Percentiles rank a stretch among this genome's conserved stretches.
Conservation (phyloP, 2,329 filamentous ascomycete species). For the Mycosphaerella arachidis region DNA sequence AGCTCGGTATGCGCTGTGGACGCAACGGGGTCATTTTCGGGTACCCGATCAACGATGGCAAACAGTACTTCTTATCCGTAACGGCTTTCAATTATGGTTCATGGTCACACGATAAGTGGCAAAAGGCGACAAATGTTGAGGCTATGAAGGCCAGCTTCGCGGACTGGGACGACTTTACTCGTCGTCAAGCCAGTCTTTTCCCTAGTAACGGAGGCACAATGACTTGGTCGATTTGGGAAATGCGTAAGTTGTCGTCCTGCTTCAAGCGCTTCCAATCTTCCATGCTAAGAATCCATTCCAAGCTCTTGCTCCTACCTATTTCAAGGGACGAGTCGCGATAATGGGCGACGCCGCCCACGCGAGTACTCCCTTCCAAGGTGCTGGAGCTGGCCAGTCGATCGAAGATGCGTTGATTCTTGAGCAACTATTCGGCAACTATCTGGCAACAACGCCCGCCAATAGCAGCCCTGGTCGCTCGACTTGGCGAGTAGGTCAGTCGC, state of each 20-base stretch:
- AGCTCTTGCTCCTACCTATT: constrained; percentile 39
- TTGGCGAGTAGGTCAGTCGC: neutral
- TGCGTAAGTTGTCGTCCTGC: constrained; percentile 22
- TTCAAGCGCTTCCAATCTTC: constrained; percentile 33
- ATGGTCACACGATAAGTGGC: constrained; percentile 38
- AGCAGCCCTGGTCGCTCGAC: too few relatives aligned
- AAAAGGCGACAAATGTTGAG: constrained; percentile 18
- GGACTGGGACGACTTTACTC: constrained; percentile 24
- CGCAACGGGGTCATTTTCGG: constrained; percentile 16
- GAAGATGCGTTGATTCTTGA: constrained; percentile 51
- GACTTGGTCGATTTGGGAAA: constrained; percentile 36
- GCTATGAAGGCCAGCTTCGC: constrained; percentile 1
- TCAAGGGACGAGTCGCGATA: constrained; percentile 37
- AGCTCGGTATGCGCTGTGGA: constrained; percentile 40
- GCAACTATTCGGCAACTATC: constrained; percentile 33
- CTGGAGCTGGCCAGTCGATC: constrained; percentile 54
- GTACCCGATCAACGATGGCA: constrained; percentile 55
- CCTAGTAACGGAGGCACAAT: constrained; percentile 6
- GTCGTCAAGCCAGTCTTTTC: constrained; percentile 2
- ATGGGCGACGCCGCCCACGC: constrained; percentile 57
- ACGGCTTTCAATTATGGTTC: constrained; percentile 44
- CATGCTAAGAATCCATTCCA: constrained; percentile 22
- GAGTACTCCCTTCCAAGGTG: constrained; percentile 51
- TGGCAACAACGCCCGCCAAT: constrained; percentile 26
- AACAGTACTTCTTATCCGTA: constrained; percentile 50